These are phyloP conservation scores for Neocatenulostroma microsporum DNA, from an alignment of 2,329 filamentous ascomycete genomes.

Conservation along the genomic window DNA sequence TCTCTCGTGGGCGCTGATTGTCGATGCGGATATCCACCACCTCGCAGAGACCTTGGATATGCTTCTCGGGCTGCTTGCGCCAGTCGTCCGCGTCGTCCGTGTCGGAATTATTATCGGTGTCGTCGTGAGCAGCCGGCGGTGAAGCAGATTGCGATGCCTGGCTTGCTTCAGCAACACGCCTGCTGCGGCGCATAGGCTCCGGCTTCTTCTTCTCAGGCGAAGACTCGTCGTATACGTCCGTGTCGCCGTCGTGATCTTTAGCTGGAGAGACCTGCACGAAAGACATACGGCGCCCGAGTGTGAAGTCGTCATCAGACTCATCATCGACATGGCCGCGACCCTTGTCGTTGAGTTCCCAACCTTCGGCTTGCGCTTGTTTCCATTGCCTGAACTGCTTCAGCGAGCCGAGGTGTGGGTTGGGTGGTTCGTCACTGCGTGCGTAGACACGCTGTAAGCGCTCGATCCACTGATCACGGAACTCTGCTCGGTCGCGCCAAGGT, in stretches of 20 bases:
- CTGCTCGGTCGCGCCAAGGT: conserved; percentile 69
- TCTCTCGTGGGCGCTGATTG: conserved; percentile 64
- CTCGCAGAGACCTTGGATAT: conserved; percentile 62
- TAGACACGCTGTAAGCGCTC: conserved; percentile 62
- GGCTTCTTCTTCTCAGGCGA: conserved; percentile 7
- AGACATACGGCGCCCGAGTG: conserved; percentile 14
- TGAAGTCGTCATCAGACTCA: conserved; percentile 9
- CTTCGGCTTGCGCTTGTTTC: conserved; percentile 24
- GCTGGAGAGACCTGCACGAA: conserved; percentile 22
- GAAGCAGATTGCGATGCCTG: conserved; percentile 14
- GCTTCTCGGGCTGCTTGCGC: conserved; percentile 18
- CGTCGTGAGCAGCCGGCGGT: conserved; percentile 15
- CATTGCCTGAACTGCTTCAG: conserved; percentile 36
- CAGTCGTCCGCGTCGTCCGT: conserved; percentile 29
- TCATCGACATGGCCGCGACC: conserved; percentile 1
- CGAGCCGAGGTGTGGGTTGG: conserved; percentile 37
- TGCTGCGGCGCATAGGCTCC: conserved; percentile 22
- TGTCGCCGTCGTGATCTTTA: conserved; percentile 16
- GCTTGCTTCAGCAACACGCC: conserved; percentile 21
- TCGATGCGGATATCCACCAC: conserved; percentile 66
- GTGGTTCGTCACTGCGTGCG: conserved; percentile 43
- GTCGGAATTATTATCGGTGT: conserved; percentile 15
- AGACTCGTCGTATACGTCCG: conserved; percentile 19
- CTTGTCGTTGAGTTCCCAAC: conserved; percentile 2
- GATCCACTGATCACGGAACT: conserved; percentile 72